Evolutionary conservation across 208 protist species (phyloP).

Genomic region (Trypanosoma boissoni): DNA sequence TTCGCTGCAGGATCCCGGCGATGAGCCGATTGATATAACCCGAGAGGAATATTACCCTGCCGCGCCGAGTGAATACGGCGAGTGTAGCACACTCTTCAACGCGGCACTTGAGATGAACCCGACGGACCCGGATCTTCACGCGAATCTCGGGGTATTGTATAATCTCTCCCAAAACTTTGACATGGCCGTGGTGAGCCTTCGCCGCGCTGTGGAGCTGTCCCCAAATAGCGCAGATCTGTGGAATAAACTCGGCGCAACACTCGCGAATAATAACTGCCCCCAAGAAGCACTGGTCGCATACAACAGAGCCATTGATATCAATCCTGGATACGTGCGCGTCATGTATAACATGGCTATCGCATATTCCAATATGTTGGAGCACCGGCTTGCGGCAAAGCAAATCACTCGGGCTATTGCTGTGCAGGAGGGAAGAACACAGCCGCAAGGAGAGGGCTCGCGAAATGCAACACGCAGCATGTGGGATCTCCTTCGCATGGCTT

Average conservation of each 20-base stretch:
- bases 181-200: conserved; percentile 70
- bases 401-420: conserved; percentile 74
- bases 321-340: conserved; percentile 82
- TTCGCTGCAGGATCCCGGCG: conserved; percentile 31
- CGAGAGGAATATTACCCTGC: conserved; percentile 70
- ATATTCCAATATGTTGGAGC: conserved; percentile 76
- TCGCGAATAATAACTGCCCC: conserved; percentile 74
- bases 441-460: conserved; percentile 45
- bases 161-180: conserved; percentile 82
- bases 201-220: conserved; percentile 59
- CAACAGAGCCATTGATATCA: conserved; percentile 83
- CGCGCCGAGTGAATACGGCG: conserved; percentile 52
- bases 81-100: conserved; percentile 63
- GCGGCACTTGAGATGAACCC: conserved; percentile 83
- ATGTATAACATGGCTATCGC: conserved; percentile 91
- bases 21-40: conserved; percentile 41
- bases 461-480: conserved; percentile 69
- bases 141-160: conserved; percentile 81
- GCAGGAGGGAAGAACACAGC: conserved; percentile 70
- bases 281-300: conserved; percentile 84
- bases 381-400: conserved; percentile 58
- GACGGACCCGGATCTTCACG: conserved; percentile 59
- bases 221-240: conserved; percentile 76
- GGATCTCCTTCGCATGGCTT: conserved; percentile 82
- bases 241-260: conserved; percentile 90